Conservation (phyloP, 495 filamentous ascomycete genomes). For the Penicillium tannophilum region DNA sequence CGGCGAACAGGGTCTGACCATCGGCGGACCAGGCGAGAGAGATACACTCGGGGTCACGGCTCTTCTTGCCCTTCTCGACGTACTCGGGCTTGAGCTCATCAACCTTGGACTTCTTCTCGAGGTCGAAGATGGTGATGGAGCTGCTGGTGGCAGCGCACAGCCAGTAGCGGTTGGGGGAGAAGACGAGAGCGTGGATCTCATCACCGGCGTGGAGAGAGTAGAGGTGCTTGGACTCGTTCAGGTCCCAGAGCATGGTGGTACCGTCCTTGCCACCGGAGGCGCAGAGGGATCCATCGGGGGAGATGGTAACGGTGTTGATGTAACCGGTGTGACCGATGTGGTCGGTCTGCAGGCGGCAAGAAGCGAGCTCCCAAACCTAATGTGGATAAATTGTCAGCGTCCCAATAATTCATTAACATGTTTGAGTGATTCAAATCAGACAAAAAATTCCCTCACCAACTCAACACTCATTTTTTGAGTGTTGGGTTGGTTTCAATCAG, state of each 20-base stretch:
- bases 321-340: conserved; percentile 99
- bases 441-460: conserved; percentile 23
- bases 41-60: conserved; percentile 97
- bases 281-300: conserved; percentile 98
- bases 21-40: conserved; percentile 96
- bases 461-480: conserved; percentile 22
- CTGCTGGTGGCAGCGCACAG: conserved; percentile 95
- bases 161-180: conserved; percentile 99
- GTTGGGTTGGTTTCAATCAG: conserved; percentile 65
- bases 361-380: conserved; percentile 98
- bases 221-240: conserved; percentile 99
- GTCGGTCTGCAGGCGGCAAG: conserved; percentile 99
- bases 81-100: conserved; percentile 99
- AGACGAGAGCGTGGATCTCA: conserved; percentile 99
- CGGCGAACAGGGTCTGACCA: conserved; percentile 98
- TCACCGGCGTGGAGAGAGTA: conserved; percentile 99
- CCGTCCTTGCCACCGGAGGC: conserved; percentile 99
- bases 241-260: conserved; percentile 99
- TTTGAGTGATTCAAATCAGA: background rate
- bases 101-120: conserved; percentile 99
- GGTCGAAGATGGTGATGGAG: conserved; percentile 99
- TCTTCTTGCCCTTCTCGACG: conserved; percentile 96
- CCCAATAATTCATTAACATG: conserved; percentile 9
- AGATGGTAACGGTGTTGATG: conserved; percentile 99
- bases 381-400: conserved; percentile 29